Base-by-base conservation (phyloP, 192 early-diverging fungal genomes). In the Coemansia furcata region DNA sequence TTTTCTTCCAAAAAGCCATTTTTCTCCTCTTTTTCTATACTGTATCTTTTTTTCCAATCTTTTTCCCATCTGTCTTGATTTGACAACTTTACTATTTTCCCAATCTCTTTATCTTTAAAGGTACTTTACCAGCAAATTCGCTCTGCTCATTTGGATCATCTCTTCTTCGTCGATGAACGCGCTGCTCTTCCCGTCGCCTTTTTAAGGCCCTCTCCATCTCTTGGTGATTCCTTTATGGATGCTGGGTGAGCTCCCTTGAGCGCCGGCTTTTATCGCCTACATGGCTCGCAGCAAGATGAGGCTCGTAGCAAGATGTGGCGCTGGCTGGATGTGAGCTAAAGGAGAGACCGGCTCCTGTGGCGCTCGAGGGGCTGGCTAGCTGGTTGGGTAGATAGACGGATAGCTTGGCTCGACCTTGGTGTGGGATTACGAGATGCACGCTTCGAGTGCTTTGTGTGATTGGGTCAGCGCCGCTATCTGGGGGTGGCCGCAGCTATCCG, bases 111-210 rank as follows among this genome's bases (percentile, higher is more conserved):
- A 21, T 36, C 19, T 55, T 57, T 14, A 49, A 65, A 65, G 63
- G 63, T 65, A 65, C 63, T 55, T 65, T 65, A 40, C 49, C 49
- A n/a, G 30, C 30, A 9, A n/a, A 11, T 29, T 38, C 52, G 33
- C 32, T 2, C 29, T 33, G 40, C 26, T 49, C 15, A 32, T 5
- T 35, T 46, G n/a, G 46, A 47, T 9, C 10, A 47, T 47, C 7
- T 29, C 26, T 54, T 15, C 50, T 57, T 57, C 30, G 54, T 57
- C 54, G 54, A 57, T 57, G 54, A 32, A 35, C 54, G 11, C 54
- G 54, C 32, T 57, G 29, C 54, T 32, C 30, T 57, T 57, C 54
- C 54, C 54, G 54, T 33, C 54, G 54, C 54, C 54, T 57, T 57
- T 57, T 33, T 36, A 32, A 12, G 30, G 54, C 30, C 4, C 30